Conservation (phyloP, 805 yeast species). For the Candida michaelii region DNA sequence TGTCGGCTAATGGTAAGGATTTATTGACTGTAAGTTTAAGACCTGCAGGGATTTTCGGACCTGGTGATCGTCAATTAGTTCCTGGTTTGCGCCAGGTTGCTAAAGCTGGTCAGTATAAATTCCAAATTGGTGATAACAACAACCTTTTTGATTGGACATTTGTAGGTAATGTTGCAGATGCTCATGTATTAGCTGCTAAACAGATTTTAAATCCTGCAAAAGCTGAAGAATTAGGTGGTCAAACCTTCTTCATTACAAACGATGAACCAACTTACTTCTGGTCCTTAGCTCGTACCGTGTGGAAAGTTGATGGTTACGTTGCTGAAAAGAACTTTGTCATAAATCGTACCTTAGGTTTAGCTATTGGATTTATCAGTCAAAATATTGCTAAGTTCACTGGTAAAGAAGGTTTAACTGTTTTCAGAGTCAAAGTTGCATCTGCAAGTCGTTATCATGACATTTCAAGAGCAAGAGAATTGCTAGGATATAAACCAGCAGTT, state of each 20-base stretch:
- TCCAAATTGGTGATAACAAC: constrained; percentile 92
- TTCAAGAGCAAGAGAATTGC: constrained; percentile 71
- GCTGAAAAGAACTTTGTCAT: constrained; percentile 69
- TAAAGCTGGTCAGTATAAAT: constrained; percentile 78
- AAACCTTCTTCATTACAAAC: constrained; percentile 86
- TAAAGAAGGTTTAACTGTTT: constrained; percentile 92
- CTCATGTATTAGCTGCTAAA: constrained; percentile 90
- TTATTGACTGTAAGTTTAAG: constrained; percentile 83
- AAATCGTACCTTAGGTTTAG: constrained; percentile 72
- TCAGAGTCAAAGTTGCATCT: constrained; percentile 88
- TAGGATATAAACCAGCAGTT: constrained; percentile 82
- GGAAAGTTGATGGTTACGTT: constrained; percentile 93
- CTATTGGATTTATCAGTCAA: constrained; percentile 79
- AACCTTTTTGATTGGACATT: constrained; percentile 96
- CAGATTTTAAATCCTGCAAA: constrained; percentile 53
- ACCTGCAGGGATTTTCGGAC: constrained; percentile 98
- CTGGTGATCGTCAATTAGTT: constrained; percentile 95
- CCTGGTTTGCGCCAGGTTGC: constrained; percentile 90
- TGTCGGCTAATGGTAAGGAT: constrained; percentile 63
- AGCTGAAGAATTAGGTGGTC: constrained; percentile 65
- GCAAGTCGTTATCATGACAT: constrained; percentile 94
- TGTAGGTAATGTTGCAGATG: constrained; percentile 97
- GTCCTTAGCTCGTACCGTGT: constrained; percentile 94
- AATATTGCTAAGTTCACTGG: constrained; percentile 67
- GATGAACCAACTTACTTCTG: constrained; percentile 95